Percentiles rank a stretch among this genome's conserved stretches.
These are phyloP conservation scores for Ochromonas danica DNA, from an alignment of 108 stramenopile species.

Conservation along the genomic window DNA sequence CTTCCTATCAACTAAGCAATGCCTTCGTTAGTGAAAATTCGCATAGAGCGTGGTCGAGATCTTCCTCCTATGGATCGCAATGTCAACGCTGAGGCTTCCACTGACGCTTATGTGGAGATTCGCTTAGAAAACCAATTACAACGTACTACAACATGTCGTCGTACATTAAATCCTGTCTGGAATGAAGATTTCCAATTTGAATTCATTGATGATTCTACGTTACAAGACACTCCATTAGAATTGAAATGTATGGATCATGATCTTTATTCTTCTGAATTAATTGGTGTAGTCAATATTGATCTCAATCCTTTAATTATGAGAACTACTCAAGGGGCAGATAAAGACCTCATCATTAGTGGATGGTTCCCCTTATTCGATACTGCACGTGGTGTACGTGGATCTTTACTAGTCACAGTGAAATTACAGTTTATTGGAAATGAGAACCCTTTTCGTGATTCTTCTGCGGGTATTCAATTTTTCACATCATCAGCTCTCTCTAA, in stretches of 20 bases:
- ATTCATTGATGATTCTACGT: slow-evolving; percentile 84
- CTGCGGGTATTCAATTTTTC: slow-evolving; percentile 89
- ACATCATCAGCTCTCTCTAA: slow-evolving; percentile 80
- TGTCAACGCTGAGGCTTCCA: slow-evolving; percentile 1
- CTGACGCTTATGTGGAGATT: slow-evolving; percentile 31
- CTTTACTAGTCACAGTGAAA: slow-evolving; percentile 78
- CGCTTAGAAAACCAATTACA: slow-evolving; percentile 9
- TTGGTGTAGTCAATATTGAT: slow-evolving; percentile 91
- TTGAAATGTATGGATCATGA: slow-evolving; percentile 76
- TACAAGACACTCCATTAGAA: slow-evolving; percentile 91
- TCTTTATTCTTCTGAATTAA: slow-evolving; percentile 58
- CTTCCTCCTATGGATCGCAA: slow-evolving; percentile 25
- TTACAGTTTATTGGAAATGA: slow-evolving; percentile 88
- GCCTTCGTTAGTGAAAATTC: slow-evolving; percentile 18
- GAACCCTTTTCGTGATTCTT: slow-evolving; percentile 89
- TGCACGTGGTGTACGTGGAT: slow-evolving; percentile 79
- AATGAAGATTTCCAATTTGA: slow-evolving; percentile 93
- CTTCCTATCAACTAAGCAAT: too few species aligned
- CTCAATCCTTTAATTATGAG: slow-evolving; percentile 85
- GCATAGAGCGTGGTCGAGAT: slow-evolving; percentile 6
- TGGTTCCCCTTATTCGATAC: slow-evolving; percentile 95
- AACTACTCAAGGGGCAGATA: slow-evolving; percentile 52
- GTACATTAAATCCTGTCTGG: slow-evolving; percentile 75
- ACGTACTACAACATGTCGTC: slow-evolving; percentile 36
- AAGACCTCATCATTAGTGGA: slow-evolving; percentile 70